Evolutionary conservation across 805 yeast genomes (phyloP), one percentile per base, ranked within the genome.

Genomic region (Scheffersomyces spartinae): DNA sequence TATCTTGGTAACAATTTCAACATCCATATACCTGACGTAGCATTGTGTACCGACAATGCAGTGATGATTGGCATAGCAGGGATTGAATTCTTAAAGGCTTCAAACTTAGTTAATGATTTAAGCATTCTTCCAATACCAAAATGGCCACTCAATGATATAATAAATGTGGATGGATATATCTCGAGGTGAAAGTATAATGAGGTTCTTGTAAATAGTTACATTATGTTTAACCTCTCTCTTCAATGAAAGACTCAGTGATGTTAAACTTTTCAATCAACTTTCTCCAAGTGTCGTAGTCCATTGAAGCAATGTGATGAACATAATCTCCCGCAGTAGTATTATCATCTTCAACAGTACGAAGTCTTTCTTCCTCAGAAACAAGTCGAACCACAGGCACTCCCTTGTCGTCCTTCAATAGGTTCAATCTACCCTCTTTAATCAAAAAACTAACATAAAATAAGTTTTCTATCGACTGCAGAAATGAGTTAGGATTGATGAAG

Each of bases 51-150:
- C 0, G 98, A 91, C 43, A 91, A 91, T 48, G 94, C 96, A 0
- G 71, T 84, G 2, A 91, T 91, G 98, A 91, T 91, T 26, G 98
- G 95, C 1, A 83, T 93, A 74, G 94, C 97, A 0, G 98, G 96
- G 0, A 82, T 88, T 6, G 95, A 88, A 46, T 52, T 86, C 11
- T 78, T 56, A 43, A 95, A 85, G 44, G 38, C 45, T 10, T 64
- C 67, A 5, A 45, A 52, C 11, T 21, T 49, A 12, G 54, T 62
- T 8, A 68, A 85, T 0, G 66, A 62, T 5, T 39, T 80, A 21
- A 62, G 52, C 7, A 68, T 73, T 3, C 41, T 64, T n/a, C 93
- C 94, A 1, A 56, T 71, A 2, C 58, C 84, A 24, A 82, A 74
- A 49, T 88, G 98, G 98, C 86, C 94, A 2, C 42, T 85, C 31